Evolutionary conservation across 2,329 filamentous ascomycete genomes (phyloP).

Genomic region (Nigrograna mackinnonii): DNA sequence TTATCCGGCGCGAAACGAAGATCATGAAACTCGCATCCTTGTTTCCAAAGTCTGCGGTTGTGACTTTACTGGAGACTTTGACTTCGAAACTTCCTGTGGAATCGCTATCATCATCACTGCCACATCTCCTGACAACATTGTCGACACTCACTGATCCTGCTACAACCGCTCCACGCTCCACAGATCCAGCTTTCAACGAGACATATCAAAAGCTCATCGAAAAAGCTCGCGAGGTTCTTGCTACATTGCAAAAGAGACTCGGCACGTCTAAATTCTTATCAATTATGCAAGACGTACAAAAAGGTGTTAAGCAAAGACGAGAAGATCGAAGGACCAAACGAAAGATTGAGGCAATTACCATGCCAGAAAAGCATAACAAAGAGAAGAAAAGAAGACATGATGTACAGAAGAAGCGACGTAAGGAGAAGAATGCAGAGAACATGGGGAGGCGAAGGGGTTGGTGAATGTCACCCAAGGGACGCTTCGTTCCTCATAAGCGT

Average conservation of each 20-base stretch:
- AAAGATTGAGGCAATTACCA: conserved; percentile 81
- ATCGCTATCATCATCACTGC: conserved; percentile 65
- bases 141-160: conserved; percentile 83
- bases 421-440: conserved; percentile 75
- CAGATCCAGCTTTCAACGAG: conserved; percentile 69
- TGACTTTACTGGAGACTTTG: conserved; percentile 74
- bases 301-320: conserved; percentile 71
- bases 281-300: conserved; percentile 72
- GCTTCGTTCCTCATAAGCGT: too few species aligned
- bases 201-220: conserved; percentile 72
- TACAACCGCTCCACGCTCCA: conserved; percentile 72
- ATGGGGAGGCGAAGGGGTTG: conserved; percentile 73
- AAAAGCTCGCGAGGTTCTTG: conserved; percentile 77
- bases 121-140: conserved; percentile 68
- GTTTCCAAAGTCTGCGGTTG: conserved; percentile 73
- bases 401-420: conserved; percentile 57
- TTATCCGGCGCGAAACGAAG: conserved; percentile 69
- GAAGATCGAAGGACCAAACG: conserved; percentile 80
- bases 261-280: conserved; percentile 80
- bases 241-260: conserved; percentile 80
- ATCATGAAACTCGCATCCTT: conserved; percentile 65
- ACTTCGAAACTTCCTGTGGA: conserved; percentile 62
- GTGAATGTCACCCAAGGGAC: too few species aligned
- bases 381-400: conserved; percentile 78
- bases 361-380: conserved; percentile 75